Base-by-base conservation (phyloP, 2,329 filamentous ascomycete genomes). In the Apiospora koreana region DNA sequence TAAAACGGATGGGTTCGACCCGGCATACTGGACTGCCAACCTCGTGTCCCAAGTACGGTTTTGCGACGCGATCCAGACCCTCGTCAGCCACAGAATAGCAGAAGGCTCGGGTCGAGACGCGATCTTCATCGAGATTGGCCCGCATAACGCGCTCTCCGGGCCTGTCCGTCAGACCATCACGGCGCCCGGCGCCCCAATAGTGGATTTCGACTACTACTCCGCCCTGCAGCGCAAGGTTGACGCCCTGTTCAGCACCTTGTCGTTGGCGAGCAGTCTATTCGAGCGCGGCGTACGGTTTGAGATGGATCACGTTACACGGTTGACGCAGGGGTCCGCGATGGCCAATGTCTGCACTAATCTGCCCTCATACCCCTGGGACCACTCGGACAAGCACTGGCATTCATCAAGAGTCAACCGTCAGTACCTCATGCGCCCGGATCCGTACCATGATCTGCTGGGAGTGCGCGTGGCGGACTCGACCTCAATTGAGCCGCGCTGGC, bases 391-490 rank as follows among this genome's bases (percentile, higher is more conserved):
- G 67, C 80, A 77, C 69, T 80, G 77, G 77, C 73, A 74, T 23
- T 78, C 80, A 70, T 75, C 73, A 43, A 77, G 78, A 16, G 75
- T 79, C 65, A 76, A 75, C n/a, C 68, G 73, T 67, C 76, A 78
- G 66, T 79, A 80, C 71, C 79, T 78, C 4, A 72, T 76, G 68
- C 79, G 79, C 69, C 77, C 73, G 10, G 80, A 79, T 71, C 73
- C 76, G 8, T 77, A 76, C 41, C 77, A 81, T 70, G 80, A 80
- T 70, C 72, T 82, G 1, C 74, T 82, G 7, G 81, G 81, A 7
- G 41, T 43, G 14, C 41, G 41, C 2, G 41, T 43, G 41, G 41
- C 41, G 14, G 12, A 43, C 8, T 43, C 41, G 2, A 43, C 41
- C 41, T 45, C n/a, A 35, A n/a, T 21, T n/a, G 38, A 68, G 42